Conservation (phyloP, 768 basidiomycete species). For the Lactarius indigo region DNA sequence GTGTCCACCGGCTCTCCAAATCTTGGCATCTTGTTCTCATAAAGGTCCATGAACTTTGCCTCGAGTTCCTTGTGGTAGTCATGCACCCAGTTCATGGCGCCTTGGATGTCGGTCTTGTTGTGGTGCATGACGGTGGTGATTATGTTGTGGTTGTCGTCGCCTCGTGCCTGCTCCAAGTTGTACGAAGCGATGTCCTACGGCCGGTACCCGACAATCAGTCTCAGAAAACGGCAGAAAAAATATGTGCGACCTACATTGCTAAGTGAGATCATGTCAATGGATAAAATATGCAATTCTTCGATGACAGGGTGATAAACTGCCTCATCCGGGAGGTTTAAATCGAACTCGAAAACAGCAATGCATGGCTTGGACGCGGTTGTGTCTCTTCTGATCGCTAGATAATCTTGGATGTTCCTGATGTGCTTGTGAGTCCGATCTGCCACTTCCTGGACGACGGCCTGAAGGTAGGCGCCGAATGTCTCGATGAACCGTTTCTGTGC, state of each 20-base stretch:
- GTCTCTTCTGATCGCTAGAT: constrained; percentile 22
- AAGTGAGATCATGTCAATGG: constrained; percentile 25
- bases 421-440: constrained; percentile 20
- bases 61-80: constrained; percentile 32
- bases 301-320: constrained; percentile 18
- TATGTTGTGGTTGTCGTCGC: constrained; percentile 40
- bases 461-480: constrained; percentile 22
- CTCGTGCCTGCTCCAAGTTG: constrained; percentile 36
- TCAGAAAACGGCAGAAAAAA: background rate
- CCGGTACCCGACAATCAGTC: background rate
- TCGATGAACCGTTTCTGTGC: constrained; percentile 25
- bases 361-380: constrained; percentile 23
- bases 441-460: constrained; percentile 21
- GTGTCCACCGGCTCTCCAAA: constrained; percentile 38
- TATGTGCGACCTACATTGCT: constrained; percentile 10
- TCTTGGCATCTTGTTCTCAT: constrained; percentile 33
- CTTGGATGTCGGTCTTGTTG: constrained; percentile 33
- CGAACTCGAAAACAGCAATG: constrained; percentile 20
- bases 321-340: constrained; percentile 20
- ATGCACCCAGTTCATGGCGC: constrained; percentile 36
- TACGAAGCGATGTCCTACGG: constrained; percentile 34
- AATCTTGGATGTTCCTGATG: constrained; percentile 19
- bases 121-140: constrained; percentile 44
- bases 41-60: constrained; percentile 32
- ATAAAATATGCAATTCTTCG: constrained; percentile 12